Evolutionary conservation across 1,284 basidiomycete genomes (phyloP).

Genomic region (Exobasidium rhododendri): DNA sequence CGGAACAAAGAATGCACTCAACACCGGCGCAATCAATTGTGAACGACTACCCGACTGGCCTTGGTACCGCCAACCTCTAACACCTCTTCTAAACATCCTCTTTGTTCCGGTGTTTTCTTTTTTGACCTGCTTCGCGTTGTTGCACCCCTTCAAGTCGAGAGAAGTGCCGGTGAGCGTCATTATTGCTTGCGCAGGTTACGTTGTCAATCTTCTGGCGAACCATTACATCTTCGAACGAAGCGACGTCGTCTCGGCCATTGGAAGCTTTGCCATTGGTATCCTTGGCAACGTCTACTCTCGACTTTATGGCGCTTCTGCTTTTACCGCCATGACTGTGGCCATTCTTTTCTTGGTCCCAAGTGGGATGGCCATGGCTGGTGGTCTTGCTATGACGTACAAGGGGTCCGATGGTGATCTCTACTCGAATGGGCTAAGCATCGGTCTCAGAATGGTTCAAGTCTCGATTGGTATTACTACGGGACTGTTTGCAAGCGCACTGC

Average conservation of each 20-base stretch:
- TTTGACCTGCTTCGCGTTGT: conserved; percentile 70
- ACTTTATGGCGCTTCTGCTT: conserved; percentile 80
- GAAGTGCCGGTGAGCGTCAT: conserved; percentile 78
- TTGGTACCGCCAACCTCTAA: conserved; percentile 77
- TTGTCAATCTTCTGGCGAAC: conserved; percentile 64
- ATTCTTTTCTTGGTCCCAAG: conserved; percentile 74
- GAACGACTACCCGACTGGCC: conserved; percentile 65
- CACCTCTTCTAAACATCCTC: conserved; percentile 70
- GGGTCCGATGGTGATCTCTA: conserved; percentile 60
- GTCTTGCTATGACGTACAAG: conserved; percentile 67
- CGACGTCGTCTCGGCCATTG: conserved; percentile 78
- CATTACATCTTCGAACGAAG: conserved; percentile 80
- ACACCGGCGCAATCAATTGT: conserved; percentile 60
- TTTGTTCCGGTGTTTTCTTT: conserved; percentile 79
- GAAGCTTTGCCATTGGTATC: conserved; percentile 77
- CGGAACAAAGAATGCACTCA: conserved; percentile 36
- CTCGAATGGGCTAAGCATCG: conserved; percentile 56
- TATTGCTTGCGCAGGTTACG: conserved; percentile 74
- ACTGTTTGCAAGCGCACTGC: conserved; percentile 78
- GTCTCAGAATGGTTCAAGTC: conserved; percentile 68
- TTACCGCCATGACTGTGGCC: conserved; percentile 82
- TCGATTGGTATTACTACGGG: conserved; percentile 86
- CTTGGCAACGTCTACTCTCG: conserved; percentile 79
- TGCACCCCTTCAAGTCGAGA: conserved; percentile 69
- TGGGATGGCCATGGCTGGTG: conserved; percentile 79